Conservation (phyloP, 352 stramenopile species). For the Phytophthora nicotianae region DNA sequence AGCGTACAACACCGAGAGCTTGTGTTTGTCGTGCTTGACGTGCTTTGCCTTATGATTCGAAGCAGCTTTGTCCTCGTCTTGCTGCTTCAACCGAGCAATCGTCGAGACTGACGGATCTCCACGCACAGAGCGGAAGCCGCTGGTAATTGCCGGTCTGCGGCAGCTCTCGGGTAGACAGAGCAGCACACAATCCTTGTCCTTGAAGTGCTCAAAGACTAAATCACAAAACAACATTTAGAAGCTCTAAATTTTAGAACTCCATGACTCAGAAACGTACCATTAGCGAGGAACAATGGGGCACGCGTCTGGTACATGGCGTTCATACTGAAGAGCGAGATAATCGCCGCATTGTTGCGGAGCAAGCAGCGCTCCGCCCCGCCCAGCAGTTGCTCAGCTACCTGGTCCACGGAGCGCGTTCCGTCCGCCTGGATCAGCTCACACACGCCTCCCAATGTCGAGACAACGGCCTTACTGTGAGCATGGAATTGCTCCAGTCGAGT, state of each 20-base stretch:
- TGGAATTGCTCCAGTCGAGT: slow-evolving; percentile 89
- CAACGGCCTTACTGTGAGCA: slow-evolving; percentile 60
- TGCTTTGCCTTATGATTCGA: slow-evolving; percentile 19
- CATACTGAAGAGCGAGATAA: slow-evolving; percentile 63
- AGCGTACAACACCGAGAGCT: slow-evolving; percentile 48
- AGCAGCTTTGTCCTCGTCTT: slow-evolving; percentile 25
- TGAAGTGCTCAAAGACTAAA: slow-evolving; percentile 62
- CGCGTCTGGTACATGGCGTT: slow-evolving; percentile 40
- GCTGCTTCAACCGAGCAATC: slow-evolving; percentile 40
- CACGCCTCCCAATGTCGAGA: slow-evolving; percentile 38
- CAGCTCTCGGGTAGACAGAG: slow-evolving; percentile 56
- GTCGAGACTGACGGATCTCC: slow-evolving; percentile 48
- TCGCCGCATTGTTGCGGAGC: slow-evolving; percentile 65
- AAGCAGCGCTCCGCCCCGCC: slow-evolving; percentile 52
- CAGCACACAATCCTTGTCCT: slow-evolving; percentile 62
- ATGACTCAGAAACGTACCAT: slow-evolving; percentile 40
- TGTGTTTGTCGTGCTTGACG: slow-evolving; percentile 16
- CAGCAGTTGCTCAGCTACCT: slow-evolving; percentile 64
- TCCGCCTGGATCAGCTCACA: slow-evolving; percentile 56
- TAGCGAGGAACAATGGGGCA: slow-evolving; percentile 55
- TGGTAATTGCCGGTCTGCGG: slow-evolving; percentile 44
- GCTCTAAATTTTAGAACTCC: neutral
- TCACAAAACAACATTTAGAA: neutral
- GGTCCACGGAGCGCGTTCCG: slow-evolving; percentile 55
- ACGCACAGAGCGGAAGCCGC: slow-evolving; percentile 50